Percentiles rank a stretch among this genome's conserved stretches.
Evolutionary conservation across 768 basidiomycete species (phyloP).

Genomic region (Rubroboletus pulcherrimus): DNA sequence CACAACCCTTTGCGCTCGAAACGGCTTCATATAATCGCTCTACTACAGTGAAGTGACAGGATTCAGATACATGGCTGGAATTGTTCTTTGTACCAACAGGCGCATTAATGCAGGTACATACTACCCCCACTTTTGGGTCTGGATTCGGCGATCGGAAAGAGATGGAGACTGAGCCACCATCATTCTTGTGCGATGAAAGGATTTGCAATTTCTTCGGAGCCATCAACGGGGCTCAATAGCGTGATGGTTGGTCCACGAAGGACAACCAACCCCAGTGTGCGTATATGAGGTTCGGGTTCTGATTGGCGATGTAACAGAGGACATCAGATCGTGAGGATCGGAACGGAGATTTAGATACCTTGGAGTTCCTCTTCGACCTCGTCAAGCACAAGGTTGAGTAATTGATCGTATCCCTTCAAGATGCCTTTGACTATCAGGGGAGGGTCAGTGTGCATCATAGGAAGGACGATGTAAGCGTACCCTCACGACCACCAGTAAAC

Average conservation of each 20-base stretch:
- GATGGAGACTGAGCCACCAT: not conserved
- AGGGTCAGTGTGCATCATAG: not conserved
- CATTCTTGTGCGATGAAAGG: conserved; percentile 76
- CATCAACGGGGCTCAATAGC: conserved; percentile 90
- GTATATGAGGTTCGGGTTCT: conserved; percentile 64
- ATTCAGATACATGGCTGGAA: conserved; percentile 1
- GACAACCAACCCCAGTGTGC: conserved; percentile 79
- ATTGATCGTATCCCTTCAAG: conserved; percentile 93
- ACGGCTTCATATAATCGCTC: conserved; percentile 15
- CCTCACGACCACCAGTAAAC: conserved; percentile 97
- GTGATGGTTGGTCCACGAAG: conserved; percentile 94
- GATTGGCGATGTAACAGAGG: conserved; percentile 7
- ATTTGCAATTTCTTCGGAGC: conserved; percentile 91
- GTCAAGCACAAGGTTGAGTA: conserved; percentile 95
- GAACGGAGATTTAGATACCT: conserved; percentile 40
- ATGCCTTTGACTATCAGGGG: conserved; percentile 71
- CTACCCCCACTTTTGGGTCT: not conserved
- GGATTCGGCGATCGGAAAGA: not conserved
- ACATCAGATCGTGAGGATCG: conserved; percentile 13
- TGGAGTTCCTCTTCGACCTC: conserved; percentile 84
- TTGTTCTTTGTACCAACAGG: not conserved
- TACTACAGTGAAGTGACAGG: conserved; percentile 15
- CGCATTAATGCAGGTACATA: not conserved
- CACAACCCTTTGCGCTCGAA: conserved; percentile 7
- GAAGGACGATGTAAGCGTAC: conserved; percentile 36